Percentiles rank a stretch among this genome's conserved stretches.
Evolutionary conservation across 768 basidiomycete genomes (phyloP).

Genomic region (Suillus brevipes): DNA sequence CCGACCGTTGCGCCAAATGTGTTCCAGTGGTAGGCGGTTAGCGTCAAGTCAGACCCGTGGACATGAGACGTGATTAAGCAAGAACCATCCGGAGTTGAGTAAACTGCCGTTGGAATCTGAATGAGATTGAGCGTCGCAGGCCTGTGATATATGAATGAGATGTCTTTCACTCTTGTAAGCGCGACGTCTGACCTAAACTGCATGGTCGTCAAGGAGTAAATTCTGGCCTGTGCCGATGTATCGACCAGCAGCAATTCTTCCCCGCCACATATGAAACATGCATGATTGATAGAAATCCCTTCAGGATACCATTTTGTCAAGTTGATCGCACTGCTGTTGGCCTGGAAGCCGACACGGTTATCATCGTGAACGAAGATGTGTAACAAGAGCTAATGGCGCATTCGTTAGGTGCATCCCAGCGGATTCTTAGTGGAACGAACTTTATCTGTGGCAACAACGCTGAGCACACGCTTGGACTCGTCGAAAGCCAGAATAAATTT

Average conservation of each 20-base stretch:
- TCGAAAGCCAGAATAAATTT: constrained; percentile 51
- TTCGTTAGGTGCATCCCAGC: background rate
- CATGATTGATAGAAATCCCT: constrained; percentile 29
- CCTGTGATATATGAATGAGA: constrained; percentile 25
- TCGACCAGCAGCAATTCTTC: constrained; percentile 58
- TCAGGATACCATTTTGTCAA: constrained; percentile 45
- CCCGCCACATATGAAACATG: constrained; percentile 47
- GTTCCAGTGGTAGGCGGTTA: constrained; percentile 53
- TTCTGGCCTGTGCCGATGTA: constrained; percentile 39
- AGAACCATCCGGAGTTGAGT: constrained; percentile 55
- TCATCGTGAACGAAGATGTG: constrained; percentile 53
- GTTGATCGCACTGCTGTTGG: constrained; percentile 40
- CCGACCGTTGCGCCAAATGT: constrained; percentile 56
- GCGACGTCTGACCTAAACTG: constrained; percentile 48
- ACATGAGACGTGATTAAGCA: constrained; percentile 44
- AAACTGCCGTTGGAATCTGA: constrained; percentile 33
- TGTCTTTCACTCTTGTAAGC: background rate
- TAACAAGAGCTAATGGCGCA: constrained; percentile 32
- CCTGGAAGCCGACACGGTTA: constrained; percentile 40
- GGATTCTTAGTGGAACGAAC: constrained; percentile 21
- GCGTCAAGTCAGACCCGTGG: constrained; percentile 14
- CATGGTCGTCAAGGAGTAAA: constrained; percentile 54
- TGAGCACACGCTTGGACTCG: constrained; percentile 50
- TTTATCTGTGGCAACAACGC: constrained; percentile 44
- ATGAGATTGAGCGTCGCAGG: constrained; percentile 45